phyloP scores from a whole-genome alignment of 768 basidiomycete species.

The Pisolithus microcarpus region DNA sequence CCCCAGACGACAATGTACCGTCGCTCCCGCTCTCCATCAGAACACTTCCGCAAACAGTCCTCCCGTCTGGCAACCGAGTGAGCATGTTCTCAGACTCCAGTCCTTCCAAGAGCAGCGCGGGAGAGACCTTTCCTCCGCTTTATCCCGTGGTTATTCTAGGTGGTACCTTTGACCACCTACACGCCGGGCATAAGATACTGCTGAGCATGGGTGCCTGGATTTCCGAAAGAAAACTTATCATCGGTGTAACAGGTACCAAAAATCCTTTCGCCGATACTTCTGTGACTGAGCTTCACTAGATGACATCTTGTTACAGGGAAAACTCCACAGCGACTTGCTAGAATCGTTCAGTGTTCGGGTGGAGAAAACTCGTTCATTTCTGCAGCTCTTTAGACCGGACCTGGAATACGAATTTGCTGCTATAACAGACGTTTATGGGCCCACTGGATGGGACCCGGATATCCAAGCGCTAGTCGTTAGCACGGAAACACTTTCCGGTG shows the following conservation, averaged over 20 bases:
- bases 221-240: conserved; percentile 69
- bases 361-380: conserved; percentile 55
- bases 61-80: conserved; percentile 10
- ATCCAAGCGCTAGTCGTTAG: conserved; percentile 92
- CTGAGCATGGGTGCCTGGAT: conserved; percentile 90
- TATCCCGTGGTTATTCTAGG: conserved; percentile 80
- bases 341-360: conserved; percentile 55
- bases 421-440: conserved; percentile 83
- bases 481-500: conserved; percentile 78
- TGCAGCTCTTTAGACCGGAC: conserved; percentile 60
- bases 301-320: conserved; percentile 62
- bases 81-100: conserved; percentile 2
- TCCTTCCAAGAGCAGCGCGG: neutral
- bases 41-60: conserved; percentile 26
- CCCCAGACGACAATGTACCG: conserved; percentile 33
- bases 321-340: conserved; percentile 61
- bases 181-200: conserved; percentile 95
- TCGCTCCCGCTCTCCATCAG: conserved; percentile 39
- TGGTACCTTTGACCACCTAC: conserved; percentile 97
- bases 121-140: conserved; percentile 8
- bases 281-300: conserved; percentile 35
- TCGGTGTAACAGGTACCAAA: conserved; percentile 77
- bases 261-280: conserved; percentile 3
- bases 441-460: conserved; percentile 79
- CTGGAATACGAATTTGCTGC: conserved; percentile 63